Conservation (phyloP, 805 yeast genomes). For the Metschnikowia kunwiensis region DNA sequence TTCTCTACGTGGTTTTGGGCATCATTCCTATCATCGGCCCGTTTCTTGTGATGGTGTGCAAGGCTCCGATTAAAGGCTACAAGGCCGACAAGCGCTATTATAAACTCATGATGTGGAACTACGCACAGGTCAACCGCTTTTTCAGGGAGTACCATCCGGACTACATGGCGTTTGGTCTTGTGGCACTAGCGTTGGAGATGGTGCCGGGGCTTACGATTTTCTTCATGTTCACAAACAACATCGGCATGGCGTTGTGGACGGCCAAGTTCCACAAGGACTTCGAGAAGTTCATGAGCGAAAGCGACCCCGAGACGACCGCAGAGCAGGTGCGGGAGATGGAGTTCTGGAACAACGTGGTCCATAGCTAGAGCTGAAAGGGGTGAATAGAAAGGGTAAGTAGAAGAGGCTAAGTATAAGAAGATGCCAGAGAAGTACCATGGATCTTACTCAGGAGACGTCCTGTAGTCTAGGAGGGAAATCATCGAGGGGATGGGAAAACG, state of each 20-base stretch:
- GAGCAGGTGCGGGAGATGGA: slow-evolving; percentile 4
- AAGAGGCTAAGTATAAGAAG: too few relatives aligned
- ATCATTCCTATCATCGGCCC: slow-evolving; percentile 62
- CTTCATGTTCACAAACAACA: slow-evolving; percentile 55
- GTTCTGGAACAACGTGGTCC: slow-evolving; percentile 6
- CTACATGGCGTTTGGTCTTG: slow-evolving; percentile 50
- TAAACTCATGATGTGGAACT: slow-evolving; percentile 49
- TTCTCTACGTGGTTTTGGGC: slow-evolving; percentile 37
- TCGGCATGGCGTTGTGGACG: slow-evolving; percentile 69
- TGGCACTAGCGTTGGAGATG: slow-evolving; percentile 49
- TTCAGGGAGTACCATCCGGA: slow-evolving; percentile 38
- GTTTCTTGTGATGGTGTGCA: slow-evolving; percentile 44
- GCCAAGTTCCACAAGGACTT: slow-evolving; percentile 28
- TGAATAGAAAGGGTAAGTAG: too few relatives aligned
- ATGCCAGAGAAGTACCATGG: too few relatives aligned
- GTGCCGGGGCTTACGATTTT: slow-evolving; percentile 53
- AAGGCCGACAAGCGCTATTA: slow-evolving; percentile 55
- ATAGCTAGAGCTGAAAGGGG: too few relatives aligned
- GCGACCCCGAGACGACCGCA: neutral
- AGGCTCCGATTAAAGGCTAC: slow-evolving; percentile 54
- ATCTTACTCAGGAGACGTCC: too few relatives aligned
- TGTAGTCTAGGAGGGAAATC: too few relatives aligned
- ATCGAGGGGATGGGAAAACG: too few relatives aligned
- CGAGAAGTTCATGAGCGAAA: slow-evolving; percentile 3
- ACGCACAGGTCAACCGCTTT: slow-evolving; percentile 37